These are phyloP conservation scores for Nigrospora osmanthi DNA, from an alignment of 2,329 filamentous ascomycete species.

Conservation along the genomic window DNA sequence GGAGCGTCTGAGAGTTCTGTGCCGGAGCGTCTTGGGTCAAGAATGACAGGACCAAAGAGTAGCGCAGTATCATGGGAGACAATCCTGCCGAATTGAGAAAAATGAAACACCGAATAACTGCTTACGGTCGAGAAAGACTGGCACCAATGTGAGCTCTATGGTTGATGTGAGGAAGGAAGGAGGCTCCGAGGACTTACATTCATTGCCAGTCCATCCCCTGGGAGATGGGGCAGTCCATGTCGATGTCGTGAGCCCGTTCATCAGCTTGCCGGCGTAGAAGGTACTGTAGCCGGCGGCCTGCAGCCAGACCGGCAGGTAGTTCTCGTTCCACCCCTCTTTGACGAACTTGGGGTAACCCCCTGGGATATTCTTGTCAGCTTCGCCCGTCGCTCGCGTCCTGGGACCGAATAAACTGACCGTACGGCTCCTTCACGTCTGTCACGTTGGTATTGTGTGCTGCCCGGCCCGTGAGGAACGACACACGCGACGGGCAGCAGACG, in stretches of 20 bases:
- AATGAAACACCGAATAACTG: too few relatives aligned
- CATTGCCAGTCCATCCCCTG: slow-evolving; percentile 25
- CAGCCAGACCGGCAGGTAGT: slow-evolving; percentile 50
- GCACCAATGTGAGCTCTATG: slow-evolving; percentile 20
- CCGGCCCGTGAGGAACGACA: slow-evolving; percentile 49
- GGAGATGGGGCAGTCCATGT: slow-evolving; percentile 35
- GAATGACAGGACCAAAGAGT: too few relatives aligned
- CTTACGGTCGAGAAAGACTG: slow-evolving; percentile 47
- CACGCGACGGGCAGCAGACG: slow-evolving; percentile 50
- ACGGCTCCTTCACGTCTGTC: slow-evolving; percentile 41
- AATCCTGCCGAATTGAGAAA: too few relatives aligned
- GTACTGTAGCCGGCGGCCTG: slow-evolving; percentile 49
- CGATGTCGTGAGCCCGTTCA: slow-evolving; percentile 39
- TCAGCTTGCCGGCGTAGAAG: slow-evolving; percentile 51
- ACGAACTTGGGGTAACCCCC: slow-evolving; percentile 48
- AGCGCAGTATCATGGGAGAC: too few relatives aligned
- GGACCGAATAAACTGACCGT: slow-evolving; percentile 29
- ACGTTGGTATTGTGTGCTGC: slow-evolving; percentile 58
- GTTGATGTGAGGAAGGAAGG: not conserved
- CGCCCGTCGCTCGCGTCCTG: slow-evolving; percentile 22
- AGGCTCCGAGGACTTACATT: not conserved
- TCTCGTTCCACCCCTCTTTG: slow-evolving; percentile 41
- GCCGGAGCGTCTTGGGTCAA: too few relatives aligned
- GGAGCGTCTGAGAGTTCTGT: too few relatives aligned
- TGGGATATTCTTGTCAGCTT: slow-evolving; percentile 15